Base-by-base conservation (phyloP, 371 early-diverging fungal genomes). In the Phascolomyces articulosus region DNA sequence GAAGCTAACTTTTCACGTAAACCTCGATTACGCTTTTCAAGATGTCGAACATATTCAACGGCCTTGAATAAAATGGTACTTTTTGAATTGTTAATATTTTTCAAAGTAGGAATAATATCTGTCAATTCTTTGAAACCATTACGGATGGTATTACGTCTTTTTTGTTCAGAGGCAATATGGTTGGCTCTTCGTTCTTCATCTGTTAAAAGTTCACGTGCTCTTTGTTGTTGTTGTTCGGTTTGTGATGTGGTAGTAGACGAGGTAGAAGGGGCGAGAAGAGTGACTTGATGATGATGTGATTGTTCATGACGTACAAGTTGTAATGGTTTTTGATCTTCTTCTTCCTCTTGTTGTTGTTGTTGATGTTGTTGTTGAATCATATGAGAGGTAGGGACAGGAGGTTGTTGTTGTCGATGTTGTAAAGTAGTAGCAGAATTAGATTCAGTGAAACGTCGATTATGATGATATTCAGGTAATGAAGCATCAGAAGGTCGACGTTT, bases 111-210 rank as follows among this genome's bases (percentile, higher is more conserved):
- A 40, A 95, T 90, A 44, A 95, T 75, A 31, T 89, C 89, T 24
- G 89, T 90, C 48, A 96, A 83, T 62, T 90, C 88, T 62, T 91
- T 91, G 75, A 94, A 94, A 4, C 94, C 95, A 41, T 77, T 77
- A n/a, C 93, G 82, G 72, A 96, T 96, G 60, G 90, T 92, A 47
- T 90, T 90, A 40, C 96, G 87, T 54, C 96, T 88, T 67, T 93
- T 92, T 74, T 96, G 93, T 68, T 96, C 96, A 27, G 76, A 51
- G 64, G 70, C 60, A 69, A 72, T 56, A 76, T 82, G 47, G 80
- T 60, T 84, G 74, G 47, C 83, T 75, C 49, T 84, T 75, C 95
- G 95, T 64, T 96, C 94, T n/a, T 91, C 85, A 40, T 93, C 93
- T 0, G 94, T 92, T 59, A 96, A 70, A 24, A 95, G 78, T 64